Evolutionary conservation across 331 rosid species (phyloP).

Genomic region (Cydonia oblonga): DNA sequence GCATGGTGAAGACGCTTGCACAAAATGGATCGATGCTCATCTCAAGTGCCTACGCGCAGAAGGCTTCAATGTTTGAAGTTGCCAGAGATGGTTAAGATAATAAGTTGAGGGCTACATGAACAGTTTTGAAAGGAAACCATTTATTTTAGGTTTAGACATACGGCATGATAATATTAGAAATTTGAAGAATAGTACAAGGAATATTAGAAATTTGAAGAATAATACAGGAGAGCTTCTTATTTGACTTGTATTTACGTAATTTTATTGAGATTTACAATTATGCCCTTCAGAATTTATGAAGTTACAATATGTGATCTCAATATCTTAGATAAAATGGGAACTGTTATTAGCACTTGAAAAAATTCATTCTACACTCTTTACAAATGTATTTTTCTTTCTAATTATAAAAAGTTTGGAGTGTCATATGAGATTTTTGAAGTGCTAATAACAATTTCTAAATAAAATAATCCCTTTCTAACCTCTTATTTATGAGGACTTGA

Average conservation of each 20-base stretch:
- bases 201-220: conserved; percentile 8
- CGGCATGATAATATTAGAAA: background rate
- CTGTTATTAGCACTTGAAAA: too few species aligned
- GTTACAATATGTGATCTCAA: background rate
- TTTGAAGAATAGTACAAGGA: conserved; percentile 11
- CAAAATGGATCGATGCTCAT: conserved; percentile 88
- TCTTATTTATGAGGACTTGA: background rate
- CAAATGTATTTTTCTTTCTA: too few species aligned
- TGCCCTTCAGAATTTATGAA: background rate
- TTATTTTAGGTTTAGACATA: conserved; percentile 4
- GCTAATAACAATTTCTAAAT: too few species aligned
- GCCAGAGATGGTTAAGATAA: background rate
- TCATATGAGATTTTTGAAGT: too few species aligned
- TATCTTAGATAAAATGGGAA: too few species aligned
- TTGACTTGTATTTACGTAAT: background rate
- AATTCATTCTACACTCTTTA: too few species aligned
- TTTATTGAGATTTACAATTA: background rate
- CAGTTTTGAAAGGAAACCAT: background rate
- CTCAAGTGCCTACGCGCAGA: conserved; percentile 57
- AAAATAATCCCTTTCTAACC: background rate
- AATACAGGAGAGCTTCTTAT: background rate
- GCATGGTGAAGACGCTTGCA: conserved; percentile 75
- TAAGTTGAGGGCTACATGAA: conserved; percentile 8
- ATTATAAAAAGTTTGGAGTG: too few species aligned
- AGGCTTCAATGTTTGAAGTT: conserved; percentile 53